These are phyloP conservation scores for Golubevia pallescens DNA, from an alignment of 1,284 basidiomycete genomes.

Conservation along the genomic window DNA sequence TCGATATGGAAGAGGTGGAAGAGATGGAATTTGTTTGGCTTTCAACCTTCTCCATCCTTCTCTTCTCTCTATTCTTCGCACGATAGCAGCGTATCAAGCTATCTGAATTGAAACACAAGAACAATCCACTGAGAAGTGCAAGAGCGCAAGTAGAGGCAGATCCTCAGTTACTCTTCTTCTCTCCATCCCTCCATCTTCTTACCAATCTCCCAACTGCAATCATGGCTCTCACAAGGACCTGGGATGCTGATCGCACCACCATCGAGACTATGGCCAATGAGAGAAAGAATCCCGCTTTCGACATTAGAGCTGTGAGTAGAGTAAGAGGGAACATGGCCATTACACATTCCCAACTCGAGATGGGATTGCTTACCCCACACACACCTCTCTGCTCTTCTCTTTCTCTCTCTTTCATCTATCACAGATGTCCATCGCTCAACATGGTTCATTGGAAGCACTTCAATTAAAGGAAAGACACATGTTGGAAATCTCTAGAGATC, in stretches of 20 bases:
- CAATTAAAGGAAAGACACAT: constrained; percentile 44
- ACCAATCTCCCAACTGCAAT: not conserved
- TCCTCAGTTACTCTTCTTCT: not conserved
- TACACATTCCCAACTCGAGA: no score
- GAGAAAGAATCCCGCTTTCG: constrained; percentile 56
- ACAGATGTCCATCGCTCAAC: constrained; percentile 56
- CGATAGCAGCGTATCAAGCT: no score
- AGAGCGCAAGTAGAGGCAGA: no score
- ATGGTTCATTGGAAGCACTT: constrained; percentile 46
- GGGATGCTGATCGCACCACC: constrained; percentile 28
- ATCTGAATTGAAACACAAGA: no score
- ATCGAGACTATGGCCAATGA: constrained; percentile 58
- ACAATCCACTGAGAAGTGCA: no score
- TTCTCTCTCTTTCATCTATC: not conserved
- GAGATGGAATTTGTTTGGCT: no score
- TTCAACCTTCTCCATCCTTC: no score
- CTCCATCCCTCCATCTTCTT: not conserved
- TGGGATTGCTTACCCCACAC: not conserved
- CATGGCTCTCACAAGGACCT: not conserved
- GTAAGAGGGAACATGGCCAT: not conserved
- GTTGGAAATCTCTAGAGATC: constrained; percentile 57
- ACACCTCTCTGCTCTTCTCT: not conserved
- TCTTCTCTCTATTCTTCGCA: no score
- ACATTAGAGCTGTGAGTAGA: constrained; percentile 39
- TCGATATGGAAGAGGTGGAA: no score